phyloP scores from a whole-genome alignment of 2,329 filamentous ascomycete genomes.

The Colletotrichum phormii region DNA sequence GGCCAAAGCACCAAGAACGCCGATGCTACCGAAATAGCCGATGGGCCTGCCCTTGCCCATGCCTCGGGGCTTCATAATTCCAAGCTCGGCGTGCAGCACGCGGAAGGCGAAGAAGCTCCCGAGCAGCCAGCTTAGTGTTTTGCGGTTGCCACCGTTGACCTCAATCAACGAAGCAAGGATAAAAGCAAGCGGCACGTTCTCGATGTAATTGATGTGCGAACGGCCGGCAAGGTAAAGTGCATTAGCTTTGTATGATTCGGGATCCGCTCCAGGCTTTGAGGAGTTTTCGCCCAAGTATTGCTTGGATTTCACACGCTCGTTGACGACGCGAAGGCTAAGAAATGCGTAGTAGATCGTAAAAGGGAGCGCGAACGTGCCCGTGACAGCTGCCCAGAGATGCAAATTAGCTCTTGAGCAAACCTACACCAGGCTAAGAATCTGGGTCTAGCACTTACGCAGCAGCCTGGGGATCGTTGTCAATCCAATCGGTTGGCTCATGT shows the following conservation, averaged over 20 bases:
- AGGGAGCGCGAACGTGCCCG: slow-evolving; percentile 20
- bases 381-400: slow-evolving; percentile 10
- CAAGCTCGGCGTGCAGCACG: slow-evolving; percentile 22
- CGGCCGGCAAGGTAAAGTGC: slow-evolving; percentile 16
- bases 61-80: slow-evolving; percentile 4
- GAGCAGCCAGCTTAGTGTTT: slow-evolving; percentile 15
- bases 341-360: slow-evolving; percentile 28
- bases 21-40: slow-evolving; percentile 19
- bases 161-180: slow-evolving; percentile 2
- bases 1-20: slow-evolving; percentile 3
- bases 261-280: background rate
- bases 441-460: slow-evolving; percentile 10
- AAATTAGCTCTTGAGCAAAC: background rate
- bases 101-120: slow-evolving; percentile 7
- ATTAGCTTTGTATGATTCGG: background rate
- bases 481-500: slow-evolving; percentile 21
- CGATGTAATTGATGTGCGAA: slow-evolving; percentile 18
- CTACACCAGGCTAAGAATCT: background rate
- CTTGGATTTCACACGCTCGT: slow-evolving; percentile 7
- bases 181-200: slow-evolving; percentile 18
- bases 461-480: slow-evolving; percentile 24
- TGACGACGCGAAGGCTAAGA: slow-evolving; percentile 22
- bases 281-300: slow-evolving; percentile 26
- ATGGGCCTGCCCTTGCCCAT: background rate
- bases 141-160: slow-evolving; percentile 25